These are phyloP conservation scores for Ichthyophthirius multifiliis DNA, from an alignment of 169 alveolate genomes.

Conservation along the genomic window DNA sequence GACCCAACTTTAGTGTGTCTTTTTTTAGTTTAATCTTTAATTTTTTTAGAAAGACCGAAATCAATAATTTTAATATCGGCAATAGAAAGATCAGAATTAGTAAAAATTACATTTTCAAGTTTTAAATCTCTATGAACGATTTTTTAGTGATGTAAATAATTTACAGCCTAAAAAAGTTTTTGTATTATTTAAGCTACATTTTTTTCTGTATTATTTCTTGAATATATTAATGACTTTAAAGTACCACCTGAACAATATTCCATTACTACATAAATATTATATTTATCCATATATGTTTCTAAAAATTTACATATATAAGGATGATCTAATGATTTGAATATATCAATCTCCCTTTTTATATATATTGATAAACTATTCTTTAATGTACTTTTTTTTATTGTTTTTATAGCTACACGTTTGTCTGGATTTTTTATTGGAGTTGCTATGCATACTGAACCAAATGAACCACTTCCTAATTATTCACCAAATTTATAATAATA, in stretches of 20 bases:
- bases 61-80: constrained; percentile 1
- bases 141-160: constrained; percentile 13
- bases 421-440: not conserved
- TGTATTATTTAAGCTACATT: constrained; percentile 20
- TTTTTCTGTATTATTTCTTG: constrained; percentile 12
- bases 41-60: constrained; percentile 6
- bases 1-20: constrained; percentile 13
- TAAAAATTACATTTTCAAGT: constrained; percentile 16
- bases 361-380: not conserved
- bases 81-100: not conserved
- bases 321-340: constrained; percentile 23
- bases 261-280: constrained; percentile 33
- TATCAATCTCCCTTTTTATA: constrained; percentile 8
- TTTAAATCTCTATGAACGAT: constrained; percentile 37
- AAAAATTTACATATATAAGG: constrained; percentile 28
- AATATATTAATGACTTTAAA: not conserved
- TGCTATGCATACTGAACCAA: not conserved
- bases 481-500: not conserved
- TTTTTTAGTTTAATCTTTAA: not conserved
- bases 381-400: not conserved
- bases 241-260: constrained; percentile 39
- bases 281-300: constrained; percentile 21
- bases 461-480: not conserved
- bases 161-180: constrained; percentile 29
- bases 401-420: constrained; percentile 9